phyloP scores from a whole-genome alignment of 495 filamentous ascomycete genomes.

The Neurospora discreta region DNA sequence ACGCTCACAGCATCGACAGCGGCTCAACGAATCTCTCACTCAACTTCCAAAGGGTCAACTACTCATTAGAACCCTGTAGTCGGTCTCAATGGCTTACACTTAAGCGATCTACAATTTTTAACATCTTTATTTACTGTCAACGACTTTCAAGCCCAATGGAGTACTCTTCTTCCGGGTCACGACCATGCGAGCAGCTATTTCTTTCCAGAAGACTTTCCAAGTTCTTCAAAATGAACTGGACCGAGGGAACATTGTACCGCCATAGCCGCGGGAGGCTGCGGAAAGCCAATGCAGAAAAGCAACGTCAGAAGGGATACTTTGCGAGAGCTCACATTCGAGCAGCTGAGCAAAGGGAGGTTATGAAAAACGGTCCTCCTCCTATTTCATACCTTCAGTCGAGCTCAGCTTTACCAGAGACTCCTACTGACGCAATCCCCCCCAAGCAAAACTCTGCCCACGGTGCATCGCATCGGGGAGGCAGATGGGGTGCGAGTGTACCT shows the following conservation, averaged over 20 bases:
- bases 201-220: background rate
- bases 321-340: slow-evolving; percentile 23
- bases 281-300: slow-evolving; percentile 18
- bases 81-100: background rate
- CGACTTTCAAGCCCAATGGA: background rate
- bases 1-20: background rate
- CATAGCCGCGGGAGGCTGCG: slow-evolving; percentile 21
- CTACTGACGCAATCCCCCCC: background rate
- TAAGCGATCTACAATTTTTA: background rate
- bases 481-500: background rate
- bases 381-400: background rate
- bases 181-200: background rate
- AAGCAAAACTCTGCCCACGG: background rate
- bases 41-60: background rate
- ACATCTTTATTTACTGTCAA: background rate
- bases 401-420: slow-evolving; percentile 2
- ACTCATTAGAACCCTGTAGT: background rate
- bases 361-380: slow-evolving; percentile 4
- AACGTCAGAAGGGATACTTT: slow-evolving; percentile 31
- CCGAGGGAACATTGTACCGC: slow-evolving; percentile 31
- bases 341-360: slow-evolving; percentile 8
- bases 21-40: background rate
- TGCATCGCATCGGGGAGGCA: background rate
- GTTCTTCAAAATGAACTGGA: slow-evolving; percentile 33
- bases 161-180: background rate